phyloP scores from a whole-genome alignment of 2,329 filamentous ascomycete genomes.

The Ilyonectria robusta region DNA sequence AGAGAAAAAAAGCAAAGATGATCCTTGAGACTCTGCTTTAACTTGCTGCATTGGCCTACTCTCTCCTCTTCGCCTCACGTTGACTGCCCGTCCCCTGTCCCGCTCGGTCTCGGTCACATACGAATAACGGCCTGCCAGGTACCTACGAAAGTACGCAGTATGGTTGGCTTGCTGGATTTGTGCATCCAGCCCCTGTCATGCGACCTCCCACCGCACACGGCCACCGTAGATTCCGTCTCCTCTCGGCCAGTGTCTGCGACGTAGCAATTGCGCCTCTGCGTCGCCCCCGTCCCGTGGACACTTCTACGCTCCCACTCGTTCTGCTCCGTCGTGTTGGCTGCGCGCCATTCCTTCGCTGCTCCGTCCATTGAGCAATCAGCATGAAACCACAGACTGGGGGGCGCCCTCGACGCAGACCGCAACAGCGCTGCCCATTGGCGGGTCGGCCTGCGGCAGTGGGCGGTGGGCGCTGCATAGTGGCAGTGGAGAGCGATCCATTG shows the following conservation, averaged over 20 bases:
- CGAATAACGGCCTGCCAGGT: neutral
- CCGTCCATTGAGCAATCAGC: slow-evolving; percentile 44
- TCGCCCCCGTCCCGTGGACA: neutral
- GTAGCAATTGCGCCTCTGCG: neutral
- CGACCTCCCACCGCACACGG: neutral
- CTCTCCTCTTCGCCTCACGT: neutral
- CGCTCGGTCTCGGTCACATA: neutral
- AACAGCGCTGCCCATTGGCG: neutral
- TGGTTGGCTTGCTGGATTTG: slow-evolving; percentile 12
- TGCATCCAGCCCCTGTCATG: slow-evolving; percentile 16
- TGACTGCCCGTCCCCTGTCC: neutral
- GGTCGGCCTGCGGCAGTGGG: slow-evolving; percentile 13
- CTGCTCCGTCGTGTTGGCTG: slow-evolving; percentile 35
- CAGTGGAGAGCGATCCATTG: slow-evolving; percentile 1
- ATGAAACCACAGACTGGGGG: slow-evolving; percentile 36
- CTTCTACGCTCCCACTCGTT: slow-evolving; percentile 5
- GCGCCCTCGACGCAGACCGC: neutral
- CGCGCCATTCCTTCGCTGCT: slow-evolving; percentile 36
- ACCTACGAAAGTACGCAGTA: neutral
- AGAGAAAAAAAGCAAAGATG: slow-evolving; percentile 3
- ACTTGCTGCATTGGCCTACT: neutral
- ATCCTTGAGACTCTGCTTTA: neutral
- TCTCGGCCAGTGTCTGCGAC: neutral
- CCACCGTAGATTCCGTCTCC: slow-evolving; percentile 1
- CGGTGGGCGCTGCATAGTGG: slow-evolving; percentile 12